Base-by-base conservation (phyloP, 176 grass and related monocot genomes). In the Phoenix dactylifera region DNA sequence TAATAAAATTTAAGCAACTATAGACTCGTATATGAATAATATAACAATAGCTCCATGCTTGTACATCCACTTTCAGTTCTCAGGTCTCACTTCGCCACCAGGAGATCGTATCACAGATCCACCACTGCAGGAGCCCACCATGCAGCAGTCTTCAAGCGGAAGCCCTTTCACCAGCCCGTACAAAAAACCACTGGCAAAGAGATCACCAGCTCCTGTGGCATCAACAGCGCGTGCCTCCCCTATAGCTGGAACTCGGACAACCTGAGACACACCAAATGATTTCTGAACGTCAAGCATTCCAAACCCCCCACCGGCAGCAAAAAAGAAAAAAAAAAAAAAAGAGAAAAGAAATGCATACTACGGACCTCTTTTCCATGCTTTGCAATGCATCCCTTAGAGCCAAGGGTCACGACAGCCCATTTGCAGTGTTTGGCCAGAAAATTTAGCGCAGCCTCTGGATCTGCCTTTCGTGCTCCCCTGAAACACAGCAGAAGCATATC, bases 11-110 rank as follows among this genome's bases (percentile, higher is more conserved):
- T 28, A 28, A 4, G 26, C 26, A 28, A 28, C 3, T 44, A 7
- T 14, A 7, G 1, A 14, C 14, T 12, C 10, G 2, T 10, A 1
- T 44, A 44, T 44, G 35, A 32, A 32, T 32, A 7, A 32, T 32
- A 6, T 32, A 32, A 32, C 5, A 32, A 32, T 32, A 32, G 5
- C 5, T 5, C 29, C 0, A 32, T 7, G 81, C 79, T 97, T 91
- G 82, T 97, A 88, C 93, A 88, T 97, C 93, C 84, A 86, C 59
- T 88, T 79, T 87, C 87, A 91, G 65, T 97, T 88, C 69, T 91
- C 84, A 4, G 84, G 84, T 63, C 68, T 57, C 20, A 97, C 93
- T 78, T 91, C 93, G 6, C 93, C 93, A 6, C 93, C 93, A 3
- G 91, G 84, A 5, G 86, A 82, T 30, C 78, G 70, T 35, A 88